phyloP scores from a whole-genome alignment of 2,329 filamentous ascomycete genomes.

The Tolypocladium paradoxum region DNA sequence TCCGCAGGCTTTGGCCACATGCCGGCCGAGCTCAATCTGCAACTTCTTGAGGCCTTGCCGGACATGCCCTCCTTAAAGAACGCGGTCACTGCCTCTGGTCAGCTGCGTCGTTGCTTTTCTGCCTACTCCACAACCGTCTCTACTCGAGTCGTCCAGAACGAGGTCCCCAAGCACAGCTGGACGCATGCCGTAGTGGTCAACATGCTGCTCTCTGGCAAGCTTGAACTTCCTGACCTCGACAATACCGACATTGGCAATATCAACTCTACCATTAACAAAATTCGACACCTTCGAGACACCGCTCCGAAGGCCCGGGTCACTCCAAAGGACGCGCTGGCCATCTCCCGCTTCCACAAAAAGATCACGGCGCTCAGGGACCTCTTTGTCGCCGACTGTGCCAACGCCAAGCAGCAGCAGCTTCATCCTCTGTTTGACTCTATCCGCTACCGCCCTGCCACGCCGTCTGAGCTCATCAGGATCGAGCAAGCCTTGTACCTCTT shows the following conservation, averaged over 20 bases:
- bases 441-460: not conserved
- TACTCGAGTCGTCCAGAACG: no score
- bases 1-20: no score
- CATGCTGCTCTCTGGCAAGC: no score
- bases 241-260: not conserved
- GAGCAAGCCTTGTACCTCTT: slow-evolving; percentile 5
- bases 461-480: not conserved
- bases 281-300: not conserved
- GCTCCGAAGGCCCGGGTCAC: not conserved
- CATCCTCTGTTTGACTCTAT: not conserved
- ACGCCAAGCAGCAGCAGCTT: not conserved
- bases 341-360: not conserved
- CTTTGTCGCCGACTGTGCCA: not conserved
- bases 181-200: no score
- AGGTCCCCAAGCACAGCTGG: no score
- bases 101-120: no score
- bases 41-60: no score
- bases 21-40: no score
- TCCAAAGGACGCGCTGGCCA: not conserved
- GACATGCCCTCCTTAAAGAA: no score
- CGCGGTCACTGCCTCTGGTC: no score
- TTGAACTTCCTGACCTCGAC: no score
- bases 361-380: not conserved
- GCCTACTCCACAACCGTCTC: no score
- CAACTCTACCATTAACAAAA: not conserved